These are phyloP conservation scores for Fraxinus platypoda DNA, from an alignment of 305 asterid genomes.

Conservation along the genomic window DNA sequence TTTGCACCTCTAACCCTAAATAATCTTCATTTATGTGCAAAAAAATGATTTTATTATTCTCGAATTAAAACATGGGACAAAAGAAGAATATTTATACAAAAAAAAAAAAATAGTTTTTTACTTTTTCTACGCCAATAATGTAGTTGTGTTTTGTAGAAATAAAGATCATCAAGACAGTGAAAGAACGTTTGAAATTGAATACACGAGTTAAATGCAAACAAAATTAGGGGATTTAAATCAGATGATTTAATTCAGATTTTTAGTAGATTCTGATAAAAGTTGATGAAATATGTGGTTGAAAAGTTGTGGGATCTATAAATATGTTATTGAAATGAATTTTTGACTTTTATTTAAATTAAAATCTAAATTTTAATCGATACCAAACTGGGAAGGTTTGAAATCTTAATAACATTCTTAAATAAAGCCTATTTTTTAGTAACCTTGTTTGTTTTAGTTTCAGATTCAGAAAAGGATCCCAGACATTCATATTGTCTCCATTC, in stretches of 20 bases:
- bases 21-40: background rate
- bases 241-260: too few relatives aligned
- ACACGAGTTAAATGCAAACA: background rate
- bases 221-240: background rate
- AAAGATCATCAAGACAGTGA: slow-evolving; percentile 7
- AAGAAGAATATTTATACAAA: background rate
- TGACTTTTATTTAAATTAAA: too few relatives aligned
- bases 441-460: slow-evolving; percentile 14
- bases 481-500: slow-evolving; percentile 41
- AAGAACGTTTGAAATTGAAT: slow-evolving; percentile 7
- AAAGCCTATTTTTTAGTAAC: slow-evolving; percentile 36
- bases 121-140: background rate
- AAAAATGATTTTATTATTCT: background rate
- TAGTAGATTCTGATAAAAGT: too few relatives aligned
- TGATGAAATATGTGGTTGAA: too few relatives aligned
- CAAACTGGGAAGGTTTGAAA: background rate
- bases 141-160: background rate
- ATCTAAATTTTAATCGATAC: too few relatives aligned
- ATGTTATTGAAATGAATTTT: too few relatives aligned
- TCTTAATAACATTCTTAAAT: background rate
- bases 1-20: background rate
- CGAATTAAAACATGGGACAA: background rate
- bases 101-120: background rate
- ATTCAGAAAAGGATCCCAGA: slow-evolving; percentile 22
- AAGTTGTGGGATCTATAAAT: too few relatives aligned